Evolutionary conservation across 345 rosid genomes (phyloP), one percentile per base, ranked within the genome.

Genomic region (Murraya koenigii): DNA sequence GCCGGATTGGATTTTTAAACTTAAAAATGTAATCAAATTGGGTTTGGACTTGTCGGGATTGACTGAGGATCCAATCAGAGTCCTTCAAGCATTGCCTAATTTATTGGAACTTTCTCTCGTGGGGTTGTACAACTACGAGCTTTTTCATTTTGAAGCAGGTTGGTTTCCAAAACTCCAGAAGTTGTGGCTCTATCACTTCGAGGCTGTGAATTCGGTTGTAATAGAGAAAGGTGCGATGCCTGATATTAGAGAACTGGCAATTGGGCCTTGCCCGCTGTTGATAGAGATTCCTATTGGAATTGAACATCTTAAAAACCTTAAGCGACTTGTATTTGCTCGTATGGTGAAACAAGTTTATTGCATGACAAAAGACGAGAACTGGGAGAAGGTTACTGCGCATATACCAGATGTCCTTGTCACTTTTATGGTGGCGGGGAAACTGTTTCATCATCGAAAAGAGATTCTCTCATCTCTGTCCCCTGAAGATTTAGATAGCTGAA

Each of bases 11-110:
- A 56, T 79, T 7, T 20, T 47, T 15, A 36, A 41, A 22, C 67
- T 73, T 4, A 13, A 73, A 10, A 44, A 23, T 41, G 23, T 79
- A 2, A 35, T 72, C 23, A 56, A 19, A 36, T 38, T 73, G 0
- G 10, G 66, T 10, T 56, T 72, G 22, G 39, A 8, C 20, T 79
- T 41, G 68, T 54, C 67, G 10, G 74, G 23, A 66, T 41, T 66
- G 7, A 15, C 8, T 2, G 8, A 25, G 5, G 41, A 33, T 44
- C 67, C 77, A 30, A 28, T 79, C 19, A 23, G 10, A 1, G 35
- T 5, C 10, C 73, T 79, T 11, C 72, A 73, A 41, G 60, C 9
- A 28, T 32, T 73, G n/a, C 73, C 81, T 11, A 39, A 56, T 73
- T 19, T 73, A 30, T 30, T 71, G 63, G 54, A 71, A 71, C 61